These are phyloP conservation scores for Acanthamoeba triangularis DNA, from an alignment of 208 protist genomes.

Conservation along the genomic window DNA sequence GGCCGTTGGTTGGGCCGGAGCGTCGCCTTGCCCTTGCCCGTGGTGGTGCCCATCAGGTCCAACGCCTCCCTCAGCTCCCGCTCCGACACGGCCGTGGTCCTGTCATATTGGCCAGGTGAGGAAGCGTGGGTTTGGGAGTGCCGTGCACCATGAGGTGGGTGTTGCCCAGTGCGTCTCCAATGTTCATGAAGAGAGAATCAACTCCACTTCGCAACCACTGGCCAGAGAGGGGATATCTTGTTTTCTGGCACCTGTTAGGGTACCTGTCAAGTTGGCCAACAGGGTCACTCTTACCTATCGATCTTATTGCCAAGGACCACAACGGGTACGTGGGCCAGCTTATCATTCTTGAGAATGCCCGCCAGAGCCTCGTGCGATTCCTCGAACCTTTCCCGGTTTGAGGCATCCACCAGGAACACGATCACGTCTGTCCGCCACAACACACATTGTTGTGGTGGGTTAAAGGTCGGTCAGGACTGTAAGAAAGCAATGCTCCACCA, in stretches of 20 bases:
- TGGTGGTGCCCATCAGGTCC: constrained; percentile 95
- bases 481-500: not conserved
- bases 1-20: not conserved
- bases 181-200: not conserved
- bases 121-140: not conserved
- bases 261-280: too few species aligned
- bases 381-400: constrained; percentile 96
- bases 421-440: constrained; percentile 93
- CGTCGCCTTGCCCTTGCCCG: not conserved
- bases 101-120: not conserved
- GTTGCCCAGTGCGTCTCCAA: not conserved
- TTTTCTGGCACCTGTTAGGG: too few species aligned
- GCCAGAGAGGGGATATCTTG: too few species aligned
- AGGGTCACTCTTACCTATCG: too few species aligned
- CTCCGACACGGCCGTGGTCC: constrained; percentile 96
- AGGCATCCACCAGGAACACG: constrained; percentile 99
- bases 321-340: constrained; percentile 98
- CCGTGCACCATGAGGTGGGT: not conserved
- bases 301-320: constrained; percentile 99
- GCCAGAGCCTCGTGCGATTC: constrained; percentile 97
- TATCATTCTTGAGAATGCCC: constrained; percentile 95
- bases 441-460: not conserved
- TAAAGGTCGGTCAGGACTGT: not conserved
- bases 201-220: not conserved
- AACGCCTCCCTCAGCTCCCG: constrained; percentile 95